Percentiles rank a stretch among this genome's conserved stretches.
These are phyloP conservation scores for Erucastrum elatum DNA, from an alignment of 345 rosid species.

Conservation along the genomic window DNA sequence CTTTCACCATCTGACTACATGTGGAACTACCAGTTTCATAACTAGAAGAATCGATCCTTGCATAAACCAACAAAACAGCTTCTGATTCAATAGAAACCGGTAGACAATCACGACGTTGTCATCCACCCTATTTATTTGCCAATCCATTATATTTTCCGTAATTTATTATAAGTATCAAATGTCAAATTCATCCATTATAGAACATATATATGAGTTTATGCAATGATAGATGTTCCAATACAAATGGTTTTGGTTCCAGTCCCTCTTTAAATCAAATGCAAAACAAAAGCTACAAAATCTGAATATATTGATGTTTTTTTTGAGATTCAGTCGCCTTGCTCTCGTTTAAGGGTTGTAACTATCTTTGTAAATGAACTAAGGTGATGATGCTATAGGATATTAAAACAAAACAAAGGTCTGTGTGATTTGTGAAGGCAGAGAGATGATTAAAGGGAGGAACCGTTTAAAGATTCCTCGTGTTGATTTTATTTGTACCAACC, in stretches of 20 bases:
- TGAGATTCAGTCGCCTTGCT: neutral
- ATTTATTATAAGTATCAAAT: too few species aligned
- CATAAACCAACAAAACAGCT: too few species aligned
- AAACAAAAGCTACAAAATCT: neutral
- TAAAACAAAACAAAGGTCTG: conserved; percentile 13
- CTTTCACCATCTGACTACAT: too few species aligned
- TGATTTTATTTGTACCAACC: conserved; percentile 85
- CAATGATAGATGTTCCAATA: neutral
- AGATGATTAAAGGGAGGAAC: neutral
- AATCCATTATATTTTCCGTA: too few species aligned
- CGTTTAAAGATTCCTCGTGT: neutral
- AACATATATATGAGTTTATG: neutral
- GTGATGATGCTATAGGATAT: neutral
- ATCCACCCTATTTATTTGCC: too few species aligned
- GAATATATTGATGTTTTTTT: neutral
- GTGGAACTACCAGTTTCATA: too few species aligned
- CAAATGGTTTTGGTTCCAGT: neutral
- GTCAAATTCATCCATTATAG: too few species aligned
- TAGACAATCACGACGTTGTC: too few species aligned
- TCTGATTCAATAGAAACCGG: too few species aligned
- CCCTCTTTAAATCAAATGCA: neutral
- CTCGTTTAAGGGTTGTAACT: neutral
- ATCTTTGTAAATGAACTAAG: conserved; percentile 12
- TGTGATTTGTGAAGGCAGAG: conserved; percentile 1
- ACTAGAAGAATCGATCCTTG: too few species aligned